A percentile compares a stretch with the other conserved stretches of the same genome.
phyloP scores from a whole-genome alignment of 2,329 filamentous ascomycete genomes.

The Neofusicoccum kwambonambiense region DNA sequence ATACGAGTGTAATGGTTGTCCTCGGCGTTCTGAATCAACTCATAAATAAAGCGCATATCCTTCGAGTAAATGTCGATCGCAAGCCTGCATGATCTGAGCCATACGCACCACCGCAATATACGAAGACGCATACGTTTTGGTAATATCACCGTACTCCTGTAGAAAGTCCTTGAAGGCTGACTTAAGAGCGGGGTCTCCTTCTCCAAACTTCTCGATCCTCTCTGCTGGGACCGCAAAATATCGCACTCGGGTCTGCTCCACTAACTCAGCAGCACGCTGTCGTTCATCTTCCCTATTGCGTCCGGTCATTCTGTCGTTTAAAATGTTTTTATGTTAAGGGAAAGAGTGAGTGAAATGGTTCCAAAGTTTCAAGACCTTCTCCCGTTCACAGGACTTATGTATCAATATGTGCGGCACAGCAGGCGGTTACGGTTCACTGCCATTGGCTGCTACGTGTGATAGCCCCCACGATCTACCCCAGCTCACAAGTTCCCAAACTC shows the following conservation, averaged over 20 bases:
- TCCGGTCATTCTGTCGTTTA: too few species aligned
- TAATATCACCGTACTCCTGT: not conserved
- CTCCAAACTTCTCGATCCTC: too few species aligned
- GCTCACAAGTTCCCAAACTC: too few species aligned
- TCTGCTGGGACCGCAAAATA: too few species aligned
- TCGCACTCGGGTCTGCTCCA: too few species aligned
- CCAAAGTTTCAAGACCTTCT: too few species aligned
- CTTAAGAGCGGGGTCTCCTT: too few species aligned
- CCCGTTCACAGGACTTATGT: not conserved
- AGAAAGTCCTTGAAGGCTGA: too few species aligned
- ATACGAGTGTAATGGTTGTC: slow-evolving; percentile 34
- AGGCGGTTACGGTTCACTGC: not conserved
- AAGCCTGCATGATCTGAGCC: slow-evolving; percentile 19
- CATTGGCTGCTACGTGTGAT: not conserved
- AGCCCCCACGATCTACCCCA: not conserved
- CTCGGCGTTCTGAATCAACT: slow-evolving; percentile 45
- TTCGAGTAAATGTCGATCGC: slow-evolving; percentile 27
- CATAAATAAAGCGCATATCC: slow-evolving; percentile 29
- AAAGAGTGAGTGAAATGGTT: not conserved
- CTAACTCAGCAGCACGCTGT: too few species aligned
- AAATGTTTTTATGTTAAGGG: fast-evolving
- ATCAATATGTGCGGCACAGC: not conserved
- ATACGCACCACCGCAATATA: not conserved
- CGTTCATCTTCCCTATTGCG: too few species aligned
- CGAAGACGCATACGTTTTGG: not conserved